Evolutionary conservation across 2,329 filamentous ascomycete species (phyloP).

Genomic region (Colletotrichum phormii): DNA sequence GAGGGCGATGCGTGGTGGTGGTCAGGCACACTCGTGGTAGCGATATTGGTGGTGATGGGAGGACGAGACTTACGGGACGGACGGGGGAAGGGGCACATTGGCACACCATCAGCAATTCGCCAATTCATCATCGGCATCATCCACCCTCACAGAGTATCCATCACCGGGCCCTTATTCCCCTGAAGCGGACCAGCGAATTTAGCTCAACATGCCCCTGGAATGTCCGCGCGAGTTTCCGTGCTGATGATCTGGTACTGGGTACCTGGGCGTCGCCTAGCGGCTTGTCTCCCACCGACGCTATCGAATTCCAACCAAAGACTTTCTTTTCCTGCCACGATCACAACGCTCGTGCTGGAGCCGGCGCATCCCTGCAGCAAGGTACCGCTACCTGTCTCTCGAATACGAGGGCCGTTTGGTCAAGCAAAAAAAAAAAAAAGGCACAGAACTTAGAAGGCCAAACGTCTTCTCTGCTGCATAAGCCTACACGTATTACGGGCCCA

Average conservation of each 20-base stretch:
- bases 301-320: constrained; percentile 27
- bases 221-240: constrained; percentile 15
- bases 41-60: not conserved
- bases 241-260: constrained; percentile 18
- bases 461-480: not conserved
- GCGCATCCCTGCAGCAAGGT: constrained; percentile 35
- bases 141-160: not conserved
- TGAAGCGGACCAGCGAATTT: constrained; percentile 27
- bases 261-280: constrained; percentile 30
- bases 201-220: constrained; percentile 12
- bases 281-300: constrained; percentile 30
- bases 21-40: not conserved
- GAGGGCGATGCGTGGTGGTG: not conserved
- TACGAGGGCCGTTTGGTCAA: constrained; percentile 36
- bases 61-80: constrained; percentile 5
- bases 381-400: constrained; percentile 33
- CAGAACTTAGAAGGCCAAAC: not conserved
- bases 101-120: constrained; percentile 28
- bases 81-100: constrained; percentile 3
- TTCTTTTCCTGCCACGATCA: constrained; percentile 19
- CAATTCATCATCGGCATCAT: constrained; percentile 29
- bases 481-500: not conserved
- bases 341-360: constrained; percentile 23
- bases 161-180: constrained; percentile 20
- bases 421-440: constrained; percentile 2